Evolutionary conservation across 2,329 filamentous ascomycete species (phyloP).

Genomic region (Paramyrothecium roridum): DNA sequence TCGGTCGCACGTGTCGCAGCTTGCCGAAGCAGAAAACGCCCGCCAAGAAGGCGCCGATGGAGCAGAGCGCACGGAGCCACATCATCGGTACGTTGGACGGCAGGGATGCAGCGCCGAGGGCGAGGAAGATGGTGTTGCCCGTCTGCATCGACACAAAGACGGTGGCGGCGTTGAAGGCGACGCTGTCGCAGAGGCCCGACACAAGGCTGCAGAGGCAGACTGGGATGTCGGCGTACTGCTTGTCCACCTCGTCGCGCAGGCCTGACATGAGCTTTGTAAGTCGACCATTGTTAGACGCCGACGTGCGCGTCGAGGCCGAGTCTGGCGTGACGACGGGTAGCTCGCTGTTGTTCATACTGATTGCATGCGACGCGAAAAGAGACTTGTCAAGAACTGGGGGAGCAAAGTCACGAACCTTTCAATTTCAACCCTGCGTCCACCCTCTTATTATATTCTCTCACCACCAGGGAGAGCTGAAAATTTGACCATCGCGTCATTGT

Average conservation of each 20-base stretch:
- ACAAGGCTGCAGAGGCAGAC: constrained; percentile 33
- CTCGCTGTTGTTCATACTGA: not conserved
- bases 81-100: constrained; percentile 46
- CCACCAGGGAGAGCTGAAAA: not conserved
- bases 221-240: constrained; percentile 22
- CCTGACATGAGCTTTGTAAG: not conserved
- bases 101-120: constrained; percentile 52
- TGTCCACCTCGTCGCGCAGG: constrained; percentile 1
- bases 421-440: not conserved
- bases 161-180: constrained; percentile 30
- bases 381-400: not conserved
- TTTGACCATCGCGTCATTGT: too few relatives aligned
- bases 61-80: constrained; percentile 46
- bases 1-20: constrained; percentile 18
- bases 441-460: not conserved
- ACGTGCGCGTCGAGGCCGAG: not conserved
- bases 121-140: constrained; percentile 62
- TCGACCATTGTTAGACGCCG: not conserved
- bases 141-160: constrained; percentile 36
- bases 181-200: constrained; percentile 33
- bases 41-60: constrained; percentile 49
- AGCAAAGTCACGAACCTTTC: not conserved
- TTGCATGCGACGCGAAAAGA: not conserved
- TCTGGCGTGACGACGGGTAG: not conserved
- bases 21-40: constrained; percentile 48